Evolutionary conservation across 371 early-diverging fungal genomes (phyloP).

Genomic region (Apophysomyces trapeziformis): DNA sequence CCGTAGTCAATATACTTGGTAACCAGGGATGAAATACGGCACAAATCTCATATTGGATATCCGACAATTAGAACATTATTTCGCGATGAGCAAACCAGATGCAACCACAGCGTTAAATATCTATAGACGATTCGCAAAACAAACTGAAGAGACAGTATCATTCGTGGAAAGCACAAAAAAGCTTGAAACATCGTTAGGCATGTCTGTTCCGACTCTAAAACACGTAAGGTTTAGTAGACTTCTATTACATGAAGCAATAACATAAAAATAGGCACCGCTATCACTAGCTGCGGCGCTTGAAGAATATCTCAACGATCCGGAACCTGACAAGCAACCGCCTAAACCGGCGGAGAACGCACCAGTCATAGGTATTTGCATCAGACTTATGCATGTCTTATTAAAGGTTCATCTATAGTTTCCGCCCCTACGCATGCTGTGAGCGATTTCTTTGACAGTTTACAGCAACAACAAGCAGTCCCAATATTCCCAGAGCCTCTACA

Average conservation of each 20-base stretch:
- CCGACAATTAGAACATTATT: constrained; percentile 69
- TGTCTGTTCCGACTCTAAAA: constrained; percentile 82
- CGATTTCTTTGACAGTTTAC: constrained; percentile 77
- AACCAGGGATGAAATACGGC: constrained; percentile 10
- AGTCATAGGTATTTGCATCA: constrained; percentile 17
- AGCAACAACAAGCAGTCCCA: constrained; percentile 57
- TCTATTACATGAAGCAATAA: neutral
- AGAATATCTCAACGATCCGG: constrained; percentile 81
- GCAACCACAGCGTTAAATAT: constrained; percentile 83
- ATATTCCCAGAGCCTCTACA: constrained; percentile 42
- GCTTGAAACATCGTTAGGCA: constrained; percentile 69
- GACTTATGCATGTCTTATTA: too few relatives aligned
- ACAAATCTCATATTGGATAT: neutral
- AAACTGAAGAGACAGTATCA: constrained; percentile 78
- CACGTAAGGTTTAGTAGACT: constrained; percentile 59
- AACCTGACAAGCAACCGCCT: constrained; percentile 53
- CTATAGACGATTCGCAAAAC: constrained; percentile 88
- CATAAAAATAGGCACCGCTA: constrained; percentile 69
- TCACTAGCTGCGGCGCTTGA: constrained; percentile 86
- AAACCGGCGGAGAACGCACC: constrained; percentile 6
- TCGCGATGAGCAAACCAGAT: constrained; percentile 84
- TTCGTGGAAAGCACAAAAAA: constrained; percentile 82
- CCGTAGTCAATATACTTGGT: constrained; percentile 89
- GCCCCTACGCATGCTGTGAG: constrained; percentile 27
- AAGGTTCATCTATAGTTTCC: too few relatives aligned